Evolutionary conservation across 352 stramenopile genomes (phyloP), one percentile per base, ranked within the genome.

Genomic region (Pythium rishiriense): DNA sequence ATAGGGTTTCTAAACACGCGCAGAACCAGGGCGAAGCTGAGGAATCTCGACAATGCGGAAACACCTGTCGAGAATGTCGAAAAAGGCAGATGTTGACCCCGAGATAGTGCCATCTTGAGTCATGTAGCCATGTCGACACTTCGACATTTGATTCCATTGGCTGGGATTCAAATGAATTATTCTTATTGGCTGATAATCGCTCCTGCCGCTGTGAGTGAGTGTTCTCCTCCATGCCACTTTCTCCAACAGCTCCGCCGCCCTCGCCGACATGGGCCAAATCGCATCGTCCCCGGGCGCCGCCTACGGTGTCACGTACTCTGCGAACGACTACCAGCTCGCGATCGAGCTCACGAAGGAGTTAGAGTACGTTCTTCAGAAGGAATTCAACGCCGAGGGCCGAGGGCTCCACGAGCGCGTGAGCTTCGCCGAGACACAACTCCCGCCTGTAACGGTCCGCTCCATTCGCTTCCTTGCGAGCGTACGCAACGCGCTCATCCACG

Each of bases 301-400:
- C 17, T 68, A 68, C 61, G 61, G 60, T 33, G 53, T 68, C 33
- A 53, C 35, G 62, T 78, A 83, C 73, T 77, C 78, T 14, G 8
- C 41, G 42, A 93, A 93, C 67, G 87, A 96, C 70, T 93, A 88
- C 46, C 82, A 96, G 63, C 74, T 96, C 21, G 85, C 76, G 26
- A 93, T 94, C 66, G 85, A 93, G 70, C 67, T 78, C 21, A 88
- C 83, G 62, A 94, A 96, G 65, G 83, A 93, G 64, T 68, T 94
- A 12, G 87, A 96, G 69, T 75, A 78, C 56, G 43, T 85, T 24
- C 73, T 96, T 21, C 78, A 83, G 66, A 68, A 54, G 14, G 69
- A 93, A 51, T 91, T 93, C 52, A 69, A 72, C n/a, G 85, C 82
- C 10, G 64, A 78, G 24, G 87, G 87, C 52, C 76, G 78, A 33